Percentiles rank a stretch among this genome's conserved stretches.
Conservation (phyloP, 768 basidiomycete species). For the Tephrocybe sp. region DNA sequence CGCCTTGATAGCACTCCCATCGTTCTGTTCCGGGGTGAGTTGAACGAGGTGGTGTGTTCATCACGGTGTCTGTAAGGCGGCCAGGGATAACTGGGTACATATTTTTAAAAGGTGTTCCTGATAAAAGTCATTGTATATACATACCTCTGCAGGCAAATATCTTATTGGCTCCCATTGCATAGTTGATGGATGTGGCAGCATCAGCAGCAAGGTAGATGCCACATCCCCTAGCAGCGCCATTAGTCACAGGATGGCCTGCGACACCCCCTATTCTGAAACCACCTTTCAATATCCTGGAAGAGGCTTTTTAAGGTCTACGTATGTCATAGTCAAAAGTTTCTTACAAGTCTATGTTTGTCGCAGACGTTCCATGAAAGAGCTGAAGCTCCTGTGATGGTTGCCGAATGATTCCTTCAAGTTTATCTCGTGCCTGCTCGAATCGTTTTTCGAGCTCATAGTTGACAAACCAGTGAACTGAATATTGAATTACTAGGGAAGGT, state of each 20-base stretch:
- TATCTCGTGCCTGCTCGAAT: background rate
- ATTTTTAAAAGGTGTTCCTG: background rate
- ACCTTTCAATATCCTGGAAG: background rate
- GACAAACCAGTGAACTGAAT: slow-evolving; percentile 1
- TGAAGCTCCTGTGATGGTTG: background rate
- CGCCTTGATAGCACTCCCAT: background rate
- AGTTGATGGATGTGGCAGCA: background rate
- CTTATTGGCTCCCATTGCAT: background rate
- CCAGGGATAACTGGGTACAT: background rate
- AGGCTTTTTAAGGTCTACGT: background rate
- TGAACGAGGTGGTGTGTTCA: background rate
- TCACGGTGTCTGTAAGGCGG: background rate
- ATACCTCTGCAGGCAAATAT: slow-evolving; percentile 1
- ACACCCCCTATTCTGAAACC: slow-evolving; percentile 6
- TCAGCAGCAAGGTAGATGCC: slow-evolving; percentile 4
- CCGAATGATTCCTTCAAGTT: background rate
- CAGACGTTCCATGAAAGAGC: background rate
- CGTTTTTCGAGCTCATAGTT: slow-evolving; percentile 6
- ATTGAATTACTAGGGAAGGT: background rate
- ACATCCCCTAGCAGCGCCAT: background rate
- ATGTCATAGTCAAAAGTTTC: background rate
- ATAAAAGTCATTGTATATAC: background rate
- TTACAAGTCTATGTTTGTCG: slow-evolving; percentile 1
- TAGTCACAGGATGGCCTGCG: background rate
- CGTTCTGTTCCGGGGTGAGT: background rate